phyloP scores from a whole-genome alignment of 2,329 filamentous ascomycete species.

The Beauveria rudraprayagi region DNA sequence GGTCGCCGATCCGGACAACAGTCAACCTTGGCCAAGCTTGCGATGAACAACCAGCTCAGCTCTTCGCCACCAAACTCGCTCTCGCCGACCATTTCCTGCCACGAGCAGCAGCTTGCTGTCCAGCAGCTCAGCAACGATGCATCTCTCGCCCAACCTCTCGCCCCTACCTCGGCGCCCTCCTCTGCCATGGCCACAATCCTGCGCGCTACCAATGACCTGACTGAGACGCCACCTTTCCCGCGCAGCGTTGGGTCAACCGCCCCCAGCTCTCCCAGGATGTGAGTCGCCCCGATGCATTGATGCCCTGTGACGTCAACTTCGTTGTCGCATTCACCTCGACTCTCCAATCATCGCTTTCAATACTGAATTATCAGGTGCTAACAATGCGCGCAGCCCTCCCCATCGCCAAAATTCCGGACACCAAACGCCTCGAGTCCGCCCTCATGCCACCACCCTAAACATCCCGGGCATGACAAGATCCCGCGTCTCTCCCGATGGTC shows the following conservation, averaged over 20 bases:
- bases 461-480: constrained; percentile 95
- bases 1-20: constrained; percentile 31
- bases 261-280: constrained; percentile 51
- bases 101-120: constrained; percentile 25
- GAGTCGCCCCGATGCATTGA: constrained; percentile 23
- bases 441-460: constrained; percentile 88
- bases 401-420: constrained; percentile 65
- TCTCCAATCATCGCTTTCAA: neutral
- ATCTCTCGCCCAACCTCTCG: constrained; percentile 15
- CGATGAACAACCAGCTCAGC: constrained; percentile 36
- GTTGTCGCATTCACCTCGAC: neutral
- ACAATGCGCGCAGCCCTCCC: constrained; percentile 45
- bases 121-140: constrained; percentile 26
- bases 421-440: constrained; percentile 68
- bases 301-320: neutral
- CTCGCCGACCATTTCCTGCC: constrained; percentile 23
- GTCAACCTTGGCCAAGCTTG: constrained; percentile 35
- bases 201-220: constrained; percentile 35
- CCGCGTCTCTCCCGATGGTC: constrained; percentile 88
- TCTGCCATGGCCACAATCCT: constrained; percentile 34
- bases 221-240: constrained; percentile 47
- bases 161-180: constrained; percentile 19
- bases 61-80: constrained; percentile 22
- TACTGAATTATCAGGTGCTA: neutral
- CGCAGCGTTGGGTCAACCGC: constrained; percentile 52